A percentile compares a stretch with the other conserved stretches of the same genome.
Evolutionary conservation across 257 asterid species (phyloP).

Genomic region (Phtheirospermum japonicum): DNA sequence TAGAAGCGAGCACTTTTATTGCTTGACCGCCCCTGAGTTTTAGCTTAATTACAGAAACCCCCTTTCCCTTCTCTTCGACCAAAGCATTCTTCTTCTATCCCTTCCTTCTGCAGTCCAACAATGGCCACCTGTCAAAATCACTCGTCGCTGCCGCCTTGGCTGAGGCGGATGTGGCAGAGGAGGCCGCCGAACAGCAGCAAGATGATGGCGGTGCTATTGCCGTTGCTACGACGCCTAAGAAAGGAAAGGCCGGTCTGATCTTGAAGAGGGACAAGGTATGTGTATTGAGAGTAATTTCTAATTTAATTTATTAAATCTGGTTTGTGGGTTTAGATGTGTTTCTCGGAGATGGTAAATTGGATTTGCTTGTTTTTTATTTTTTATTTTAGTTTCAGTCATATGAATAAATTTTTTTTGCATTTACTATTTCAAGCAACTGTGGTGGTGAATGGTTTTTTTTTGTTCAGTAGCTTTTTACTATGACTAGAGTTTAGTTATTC

Average conservation of each 20-base stretch:
- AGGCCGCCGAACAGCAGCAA: constrained; percentile 33
- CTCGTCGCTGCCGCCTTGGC: constrained; percentile 49
- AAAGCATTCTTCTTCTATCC: constrained; percentile 33
- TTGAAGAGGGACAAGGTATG: constrained; percentile 86
- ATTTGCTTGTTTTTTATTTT: constrained; percentile 23
- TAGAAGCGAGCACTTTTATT: no score
- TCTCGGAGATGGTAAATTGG: background rate
- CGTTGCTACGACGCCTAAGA: constrained; percentile 70
- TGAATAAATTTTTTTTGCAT: background rate
- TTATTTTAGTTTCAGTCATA: background rate
- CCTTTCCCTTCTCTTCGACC: constrained; percentile 19
- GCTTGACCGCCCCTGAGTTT: no score
- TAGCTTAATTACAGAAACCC: no score
- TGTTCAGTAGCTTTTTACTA: background rate
- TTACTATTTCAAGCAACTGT: constrained; percentile 10
- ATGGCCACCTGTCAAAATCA: constrained; percentile 44
- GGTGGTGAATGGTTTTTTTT: constrained; percentile 28
- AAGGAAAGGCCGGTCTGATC: constrained; percentile 85
- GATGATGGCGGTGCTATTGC: constrained; percentile 41
- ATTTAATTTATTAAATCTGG: background rate
- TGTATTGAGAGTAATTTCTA: background rate
- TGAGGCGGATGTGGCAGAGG: constrained; percentile 52
- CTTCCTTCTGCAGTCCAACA: constrained; percentile 34
- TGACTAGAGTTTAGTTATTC: constrained; percentile 12
- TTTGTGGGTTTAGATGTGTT: background rate